These are phyloP conservation scores for Pythium graminicola DNA, from an alignment of 352 stramenopile species.

Conservation along the genomic window DNA sequence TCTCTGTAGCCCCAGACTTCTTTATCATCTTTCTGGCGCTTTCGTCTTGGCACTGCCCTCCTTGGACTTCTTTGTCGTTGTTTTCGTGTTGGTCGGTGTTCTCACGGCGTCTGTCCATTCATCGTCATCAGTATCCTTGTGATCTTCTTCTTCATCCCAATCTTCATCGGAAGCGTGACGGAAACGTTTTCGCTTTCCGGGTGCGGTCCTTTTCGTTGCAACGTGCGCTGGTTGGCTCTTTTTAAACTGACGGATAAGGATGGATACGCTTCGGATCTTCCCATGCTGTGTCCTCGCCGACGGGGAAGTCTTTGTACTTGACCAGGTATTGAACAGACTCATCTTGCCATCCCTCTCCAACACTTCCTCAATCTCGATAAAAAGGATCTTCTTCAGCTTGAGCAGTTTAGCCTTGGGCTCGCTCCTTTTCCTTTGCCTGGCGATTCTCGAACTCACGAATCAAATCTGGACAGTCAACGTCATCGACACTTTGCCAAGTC, in stretches of 20 bases:
- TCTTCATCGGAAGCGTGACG: neutral
- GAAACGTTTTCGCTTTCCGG: slow-evolving; percentile 2
- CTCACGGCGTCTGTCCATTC: neutral
- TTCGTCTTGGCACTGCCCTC: too few species aligned
- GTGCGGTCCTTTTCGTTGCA: neutral
- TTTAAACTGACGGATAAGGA: neutral
- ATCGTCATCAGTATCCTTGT: neutral
- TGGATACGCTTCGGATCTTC: neutral
- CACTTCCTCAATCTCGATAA: neutral
- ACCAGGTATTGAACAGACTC: neutral
- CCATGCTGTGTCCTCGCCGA: neutral
- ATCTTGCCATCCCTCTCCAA: neutral
- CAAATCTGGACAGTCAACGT: slow-evolving; percentile 1
- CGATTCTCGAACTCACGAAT: slow-evolving; percentile 2
- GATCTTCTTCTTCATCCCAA: neutral
- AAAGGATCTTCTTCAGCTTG: slow-evolving; percentile 4
- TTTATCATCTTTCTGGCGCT: too few species aligned
- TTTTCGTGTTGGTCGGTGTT: neutral
- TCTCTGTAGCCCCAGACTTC: neutral
- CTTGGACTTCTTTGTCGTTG: neutral
- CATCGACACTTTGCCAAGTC: neutral
- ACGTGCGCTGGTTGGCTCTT: slow-evolving; percentile 2
- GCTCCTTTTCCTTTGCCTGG: neutral
- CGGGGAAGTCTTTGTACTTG: slow-evolving; percentile 4
- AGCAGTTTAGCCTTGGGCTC: neutral